phyloP scores from a whole-genome alignment of 495 filamentous ascomycete genomes.

The Collariella sp. region DNA sequence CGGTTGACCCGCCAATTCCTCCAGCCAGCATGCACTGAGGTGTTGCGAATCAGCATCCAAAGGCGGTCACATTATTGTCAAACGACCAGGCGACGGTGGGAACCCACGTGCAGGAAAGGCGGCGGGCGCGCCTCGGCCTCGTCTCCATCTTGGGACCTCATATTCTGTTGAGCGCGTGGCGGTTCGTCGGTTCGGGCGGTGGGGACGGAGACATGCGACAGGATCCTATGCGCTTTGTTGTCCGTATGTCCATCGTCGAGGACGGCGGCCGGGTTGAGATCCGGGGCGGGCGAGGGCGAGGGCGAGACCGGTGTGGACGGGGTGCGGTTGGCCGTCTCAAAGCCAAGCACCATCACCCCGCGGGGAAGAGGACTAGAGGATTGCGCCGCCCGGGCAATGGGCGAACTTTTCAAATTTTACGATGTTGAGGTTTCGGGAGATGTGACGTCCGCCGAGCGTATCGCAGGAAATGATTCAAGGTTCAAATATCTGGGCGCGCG shows the following conservation, averaged over 20 bases:
- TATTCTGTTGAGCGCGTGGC: constrained; percentile 27
- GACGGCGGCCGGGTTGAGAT: constrained; percentile 11
- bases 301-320: constrained; percentile 4
- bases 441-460: not conserved
- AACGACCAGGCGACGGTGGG: not conserved
- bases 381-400: constrained; percentile 22
- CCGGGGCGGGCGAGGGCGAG: constrained; percentile 9
- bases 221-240: constrained; percentile 16
- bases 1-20: constrained; percentile 79
- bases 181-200: constrained; percentile 15
- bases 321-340: constrained; percentile 16
- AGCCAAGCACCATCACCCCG: constrained; percentile 28
- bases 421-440: not conserved
- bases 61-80: not conserved
- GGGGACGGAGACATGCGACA: constrained; percentile 23
- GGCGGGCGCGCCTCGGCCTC: constrained; percentile 38
- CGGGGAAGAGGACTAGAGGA: constrained; percentile 5
- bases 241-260: constrained; percentile 34
- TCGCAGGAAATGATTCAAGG: constrained; percentile 10
- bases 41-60: constrained; percentile 8
- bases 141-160: constrained; percentile 37
- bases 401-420: not conserved
- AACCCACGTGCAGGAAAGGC: constrained; percentile 39
- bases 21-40: constrained; percentile 87
- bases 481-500: constrained; percentile 18